phyloP scores from a whole-genome alignment of 2,329 filamentous ascomycete species.

The Diaporthe sp. region DNA sequence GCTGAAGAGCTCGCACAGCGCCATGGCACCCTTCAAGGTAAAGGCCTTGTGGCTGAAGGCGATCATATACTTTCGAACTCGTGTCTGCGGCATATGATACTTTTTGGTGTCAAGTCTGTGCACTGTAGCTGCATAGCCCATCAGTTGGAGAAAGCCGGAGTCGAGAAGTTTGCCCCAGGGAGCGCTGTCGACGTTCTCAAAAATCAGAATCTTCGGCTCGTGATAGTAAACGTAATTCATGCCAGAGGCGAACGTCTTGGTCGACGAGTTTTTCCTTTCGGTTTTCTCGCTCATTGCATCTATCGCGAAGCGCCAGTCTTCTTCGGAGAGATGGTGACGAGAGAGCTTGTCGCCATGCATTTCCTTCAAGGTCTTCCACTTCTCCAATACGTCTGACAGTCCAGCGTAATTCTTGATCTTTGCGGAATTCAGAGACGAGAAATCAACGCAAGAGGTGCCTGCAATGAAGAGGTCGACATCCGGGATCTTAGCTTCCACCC shows the following conservation, averaged over 20 bases:
- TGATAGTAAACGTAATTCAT: constrained; percentile 52
- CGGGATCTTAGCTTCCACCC: constrained; percentile 61
- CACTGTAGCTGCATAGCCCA: constrained; percentile 69
- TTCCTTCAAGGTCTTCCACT: constrained; percentile 61
- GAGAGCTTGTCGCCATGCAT: constrained; percentile 60
- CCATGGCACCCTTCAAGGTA: constrained; percentile 43
- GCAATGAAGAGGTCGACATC: constrained; percentile 74
- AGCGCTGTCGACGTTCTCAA: constrained; percentile 78
- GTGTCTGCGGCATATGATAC: constrained; percentile 81
- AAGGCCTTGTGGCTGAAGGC: constrained; percentile 62
- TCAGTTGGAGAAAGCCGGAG: constrained; percentile 54
- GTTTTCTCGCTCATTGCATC: constrained; percentile 22
- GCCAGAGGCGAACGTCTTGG: constrained; percentile 46
- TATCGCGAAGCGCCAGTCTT: constrained; percentile 41
- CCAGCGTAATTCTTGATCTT: constrained; percentile 47
- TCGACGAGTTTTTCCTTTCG: constrained; percentile 39
- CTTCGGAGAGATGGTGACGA: constrained; percentile 55
- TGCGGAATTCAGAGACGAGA: constrained; percentile 72
- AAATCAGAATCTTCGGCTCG: constrained; percentile 73
- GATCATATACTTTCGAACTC: constrained; percentile 71
- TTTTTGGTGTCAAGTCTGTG: constrained; percentile 76
- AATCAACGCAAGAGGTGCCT: constrained; percentile 83
- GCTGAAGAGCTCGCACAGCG: constrained; percentile 58
- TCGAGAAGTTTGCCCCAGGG: constrained; percentile 70
- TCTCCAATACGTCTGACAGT: background rate